These are phyloP conservation scores for Boletus insuetus DNA, from an alignment of 768 basidiomycete species.

Conservation along the genomic window DNA sequence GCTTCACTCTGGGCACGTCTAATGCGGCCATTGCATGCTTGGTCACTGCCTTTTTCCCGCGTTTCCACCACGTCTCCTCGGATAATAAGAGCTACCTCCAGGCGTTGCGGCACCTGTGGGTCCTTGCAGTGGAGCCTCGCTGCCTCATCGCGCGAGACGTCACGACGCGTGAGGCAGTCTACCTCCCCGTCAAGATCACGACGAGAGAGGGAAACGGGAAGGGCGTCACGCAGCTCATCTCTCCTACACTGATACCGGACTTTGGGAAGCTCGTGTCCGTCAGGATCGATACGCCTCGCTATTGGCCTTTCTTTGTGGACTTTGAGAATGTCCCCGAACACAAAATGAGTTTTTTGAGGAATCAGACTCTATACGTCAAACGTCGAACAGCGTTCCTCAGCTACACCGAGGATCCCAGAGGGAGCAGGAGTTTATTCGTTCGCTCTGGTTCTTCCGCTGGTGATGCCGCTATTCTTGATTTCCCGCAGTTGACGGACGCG, in stretches of 20 bases:
- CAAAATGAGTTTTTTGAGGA: conserved; percentile 63
- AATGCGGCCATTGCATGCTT: conserved; percentile 89
- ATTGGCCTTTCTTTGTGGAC: conserved; percentile 91
- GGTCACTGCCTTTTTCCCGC: conserved; percentile 89
- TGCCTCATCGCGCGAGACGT: conserved; percentile 92
- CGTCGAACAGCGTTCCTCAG: conserved; percentile 88
- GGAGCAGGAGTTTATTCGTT: conserved; percentile 87
- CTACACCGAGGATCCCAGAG: conserved; percentile 92
- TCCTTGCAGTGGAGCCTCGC: conserved; percentile 89
- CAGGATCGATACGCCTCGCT: conserved; percentile 88
- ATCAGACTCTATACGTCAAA: conserved; percentile 88
- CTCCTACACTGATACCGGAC: conserved; percentile 91
- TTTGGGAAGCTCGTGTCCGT: conserved; percentile 80
- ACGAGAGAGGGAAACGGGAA: conserved; percentile 61
- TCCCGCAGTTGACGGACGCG: conserved; percentile 69
- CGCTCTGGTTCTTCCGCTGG: conserved; percentile 83
- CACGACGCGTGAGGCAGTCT: conserved; percentile 86
- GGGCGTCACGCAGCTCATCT: conserved; percentile 77
- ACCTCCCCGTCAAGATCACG: conserved; percentile 87
- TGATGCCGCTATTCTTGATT: conserved; percentile 82
- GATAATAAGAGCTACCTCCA: conserved; percentile 93
- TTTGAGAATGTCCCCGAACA: conserved; percentile 66
- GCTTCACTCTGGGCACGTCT: conserved; percentile 88
- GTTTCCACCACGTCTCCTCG: conserved; percentile 71
- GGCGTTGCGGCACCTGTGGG: conserved; percentile 94